Evolutionary conservation across 192 early-diverging fungal genomes (phyloP), one percentile per base, ranked within the genome.

Genomic region (Backusella parvicylindrica): DNA sequence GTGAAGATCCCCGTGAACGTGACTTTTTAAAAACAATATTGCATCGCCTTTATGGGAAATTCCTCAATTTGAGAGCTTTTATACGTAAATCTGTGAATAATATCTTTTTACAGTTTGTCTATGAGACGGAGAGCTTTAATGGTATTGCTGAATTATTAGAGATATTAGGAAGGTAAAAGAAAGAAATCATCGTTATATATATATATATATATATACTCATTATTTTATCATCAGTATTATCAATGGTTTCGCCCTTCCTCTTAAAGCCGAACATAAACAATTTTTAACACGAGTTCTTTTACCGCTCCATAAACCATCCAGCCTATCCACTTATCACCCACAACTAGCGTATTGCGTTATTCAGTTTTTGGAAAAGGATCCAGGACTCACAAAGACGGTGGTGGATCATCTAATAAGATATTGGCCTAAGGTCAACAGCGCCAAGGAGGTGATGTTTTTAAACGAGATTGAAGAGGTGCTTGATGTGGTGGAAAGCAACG

Each of bases 341-440:
- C 98, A 99, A 83, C 85, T 99, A 79, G 91, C 95, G 1, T 99
- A 99, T 81, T 99, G 98, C 74, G 95, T 98, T 21, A 95, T 99
- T 53, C 98, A 99, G 85, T 99, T 99, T 68, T 85, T 99, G 64
- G 97, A 99, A 73, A 99, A 99, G 84, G 98, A 99, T 78, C 95
- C 97, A 1, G 75, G 88, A 21, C 84, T 99, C 67, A 98, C 97
- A 89, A 92, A 68, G 94, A 95, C 95, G 87, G 95, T 98, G 40
- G 87, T 99, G 23, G 89, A 87, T 79, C 92, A 94, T 6, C 82
- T 99, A 47, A 83, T 99, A 73, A 89, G 96, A 31, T 99, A 89
- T 83, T 99, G 98, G 98, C 98, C 98, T 68, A 99, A 98, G 84
- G 95, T 99, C 49, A 99, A 99, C 88, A 95, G 93, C 76, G 95